phyloP scores from a whole-genome alignment of 306 rosid genomes.

The Cucumis hystrix region DNA sequence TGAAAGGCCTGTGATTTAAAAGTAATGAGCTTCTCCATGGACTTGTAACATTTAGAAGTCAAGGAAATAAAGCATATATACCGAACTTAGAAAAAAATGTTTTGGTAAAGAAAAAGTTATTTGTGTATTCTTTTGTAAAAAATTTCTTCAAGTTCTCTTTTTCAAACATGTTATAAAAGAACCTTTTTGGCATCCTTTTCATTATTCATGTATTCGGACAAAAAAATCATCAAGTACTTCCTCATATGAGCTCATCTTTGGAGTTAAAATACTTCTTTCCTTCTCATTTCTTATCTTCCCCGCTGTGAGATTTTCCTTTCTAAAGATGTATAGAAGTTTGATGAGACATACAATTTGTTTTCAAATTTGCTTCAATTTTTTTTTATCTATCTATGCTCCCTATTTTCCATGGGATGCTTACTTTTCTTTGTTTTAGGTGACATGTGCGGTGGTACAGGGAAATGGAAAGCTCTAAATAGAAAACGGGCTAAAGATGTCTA shows the following conservation, averaged over 20 bases:
- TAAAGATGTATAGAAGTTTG: neutral
- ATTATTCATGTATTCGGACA: no score
- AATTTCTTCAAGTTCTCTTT: neutral
- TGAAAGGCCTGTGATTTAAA: neutral
- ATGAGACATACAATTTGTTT: neutral
- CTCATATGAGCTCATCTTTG: neutral
- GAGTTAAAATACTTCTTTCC: neutral
- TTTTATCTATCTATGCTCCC: neutral
- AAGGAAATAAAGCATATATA: neutral
- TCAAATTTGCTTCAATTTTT: neutral
- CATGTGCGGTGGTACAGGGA: slow-evolving; percentile 99
- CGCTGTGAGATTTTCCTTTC: neutral
- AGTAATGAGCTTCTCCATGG: neutral
- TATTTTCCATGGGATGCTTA: slow-evolving; percentile 8
- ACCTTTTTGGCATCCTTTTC: neutral
- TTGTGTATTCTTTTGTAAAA: no score
- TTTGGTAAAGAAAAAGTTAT: neutral
- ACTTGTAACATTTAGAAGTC: neutral
- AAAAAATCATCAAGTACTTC: neutral
- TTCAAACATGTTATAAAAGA: neutral
- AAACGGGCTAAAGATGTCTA: slow-evolving; percentile 91
- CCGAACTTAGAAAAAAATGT: neutral
- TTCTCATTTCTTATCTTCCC: neutral
- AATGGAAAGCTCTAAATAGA: slow-evolving; percentile 97
- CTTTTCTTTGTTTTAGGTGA: slow-evolving; percentile 59